Percentiles rank a stretch among this genome's conserved stretches.
phyloP scores from a whole-genome alignment of 2,329 filamentous ascomycete genomes.

The Aspergillus sp. region DNA sequence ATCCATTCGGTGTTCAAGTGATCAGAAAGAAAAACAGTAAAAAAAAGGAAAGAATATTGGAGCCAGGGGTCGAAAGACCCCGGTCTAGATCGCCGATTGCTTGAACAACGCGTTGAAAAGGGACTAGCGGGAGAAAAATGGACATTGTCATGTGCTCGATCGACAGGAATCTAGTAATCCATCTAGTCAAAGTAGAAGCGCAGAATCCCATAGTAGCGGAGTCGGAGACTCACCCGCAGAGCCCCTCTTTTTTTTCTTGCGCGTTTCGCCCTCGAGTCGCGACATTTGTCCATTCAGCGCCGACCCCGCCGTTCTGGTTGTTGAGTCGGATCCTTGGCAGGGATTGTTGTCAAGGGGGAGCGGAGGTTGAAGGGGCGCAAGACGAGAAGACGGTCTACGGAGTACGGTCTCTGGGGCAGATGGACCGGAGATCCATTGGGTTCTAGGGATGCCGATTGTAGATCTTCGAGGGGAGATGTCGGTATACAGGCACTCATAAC shows the following conservation, averaged over 20 bases:
- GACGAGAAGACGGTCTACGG: background rate
- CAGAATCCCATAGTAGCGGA: conserved; percentile 10
- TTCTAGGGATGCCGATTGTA: conserved; percentile 3
- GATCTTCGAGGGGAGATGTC: background rate
- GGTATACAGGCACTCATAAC: background rate
- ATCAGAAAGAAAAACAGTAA: conserved; percentile 9
- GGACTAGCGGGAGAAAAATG: conserved; percentile 20
- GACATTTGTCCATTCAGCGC: background rate
- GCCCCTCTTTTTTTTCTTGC: conserved; percentile 13
- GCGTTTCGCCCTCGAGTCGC: background rate
- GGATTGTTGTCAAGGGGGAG: conserved; percentile 5
- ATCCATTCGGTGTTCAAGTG: conserved; percentile 10
- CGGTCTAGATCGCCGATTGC: conserved; percentile 13
- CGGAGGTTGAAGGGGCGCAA: background rate
- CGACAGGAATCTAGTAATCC: conserved; percentile 14
- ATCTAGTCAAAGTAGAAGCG: background rate
- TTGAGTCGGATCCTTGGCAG: conserved; percentile 9
- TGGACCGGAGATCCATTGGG: conserved; percentile 2
- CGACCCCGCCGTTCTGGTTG: background rate
- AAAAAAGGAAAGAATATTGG: background rate
- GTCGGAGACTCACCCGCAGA: conserved; percentile 12
- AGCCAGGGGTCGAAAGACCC: conserved; percentile 16
- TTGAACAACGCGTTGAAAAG: conserved; percentile 11
- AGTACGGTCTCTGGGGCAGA: background rate
- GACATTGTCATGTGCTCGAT: conserved; percentile 24